Evolutionary conservation across 805 yeast species (phyloP).

Genomic region (Pichia deserticola): DNA sequence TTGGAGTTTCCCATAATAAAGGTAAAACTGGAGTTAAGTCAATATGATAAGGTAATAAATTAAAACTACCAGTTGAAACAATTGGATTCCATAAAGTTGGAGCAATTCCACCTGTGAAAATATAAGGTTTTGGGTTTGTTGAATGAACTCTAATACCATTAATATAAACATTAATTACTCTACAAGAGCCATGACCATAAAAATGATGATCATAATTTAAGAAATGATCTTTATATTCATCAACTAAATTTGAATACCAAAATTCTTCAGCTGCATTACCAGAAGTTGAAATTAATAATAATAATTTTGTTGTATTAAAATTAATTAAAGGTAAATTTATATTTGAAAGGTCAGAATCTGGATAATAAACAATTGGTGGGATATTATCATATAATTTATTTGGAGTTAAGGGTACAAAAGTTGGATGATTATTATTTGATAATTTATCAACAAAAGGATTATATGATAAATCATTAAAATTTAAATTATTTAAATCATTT

Average conservation of each 20-base stretch:
- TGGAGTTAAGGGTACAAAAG: conserved; percentile 32
- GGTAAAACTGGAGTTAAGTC: conserved; percentile 70
- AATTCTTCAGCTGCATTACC: conserved; percentile 81
- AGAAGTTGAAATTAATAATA: conserved; percentile 53
- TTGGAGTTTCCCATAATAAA: conserved; percentile 44
- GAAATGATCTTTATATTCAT: conserved; percentile 37
- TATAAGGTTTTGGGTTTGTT: conserved; percentile 61
- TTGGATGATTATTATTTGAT: conserved; percentile 1
- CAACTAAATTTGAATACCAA: conserved; percentile 64
- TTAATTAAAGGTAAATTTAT: conserved; percentile 39
- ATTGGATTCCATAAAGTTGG: conserved; percentile 79
- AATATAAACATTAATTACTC: conserved; percentile 56
- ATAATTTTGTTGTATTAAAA: conserved; percentile 52
- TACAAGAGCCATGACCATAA: conserved; percentile 63
- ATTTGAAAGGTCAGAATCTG: conserved; percentile 29
- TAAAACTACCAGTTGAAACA: conserved; percentile 68
- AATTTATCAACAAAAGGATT: background rate
- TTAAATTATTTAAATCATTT: background rate
- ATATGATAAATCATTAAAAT: conserved; percentile 5
- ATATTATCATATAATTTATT: conserved; percentile 9
- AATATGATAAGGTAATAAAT: conserved; percentile 59
- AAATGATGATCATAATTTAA: conserved; percentile 32
- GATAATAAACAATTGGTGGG: conserved; percentile 42
- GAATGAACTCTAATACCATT: conserved; percentile 54
- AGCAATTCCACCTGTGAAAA: conserved; percentile 75